Percentiles rank a stretch among this genome's conserved stretches.
Evolutionary conservation across 768 basidiomycete genomes (phyloP).

Genomic region (Phanerochaete sordida): DNA sequence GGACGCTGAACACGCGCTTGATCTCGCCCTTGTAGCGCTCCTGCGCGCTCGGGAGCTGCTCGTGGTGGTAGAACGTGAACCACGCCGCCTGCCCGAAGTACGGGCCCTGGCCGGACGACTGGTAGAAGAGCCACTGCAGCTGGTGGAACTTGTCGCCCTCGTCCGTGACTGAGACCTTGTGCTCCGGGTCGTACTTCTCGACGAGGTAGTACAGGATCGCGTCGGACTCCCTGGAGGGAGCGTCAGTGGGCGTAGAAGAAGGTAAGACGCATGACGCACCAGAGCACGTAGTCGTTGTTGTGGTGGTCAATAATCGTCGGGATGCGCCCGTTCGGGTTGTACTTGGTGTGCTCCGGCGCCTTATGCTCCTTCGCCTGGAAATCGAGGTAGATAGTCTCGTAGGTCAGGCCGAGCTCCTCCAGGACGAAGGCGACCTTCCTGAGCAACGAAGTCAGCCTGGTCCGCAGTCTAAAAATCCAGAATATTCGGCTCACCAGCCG

Average conservation of each 20-base stretch:
- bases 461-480: no score
- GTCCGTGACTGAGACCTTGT: constrained; percentile 23
- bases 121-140: constrained; percentile 45
- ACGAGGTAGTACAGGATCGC: constrained; percentile 41
- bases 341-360: constrained; percentile 19
- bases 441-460: not conserved
- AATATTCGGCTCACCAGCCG: constrained; percentile 16
- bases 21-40: constrained; percentile 28
- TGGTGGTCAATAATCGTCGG: constrained; percentile 33
- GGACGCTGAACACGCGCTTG: constrained; percentile 23
- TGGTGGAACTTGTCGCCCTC: constrained; percentile 14
- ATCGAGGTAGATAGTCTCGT: constrained; percentile 24
- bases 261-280: constrained; percentile 13
- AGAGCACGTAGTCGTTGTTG: constrained; percentile 29
- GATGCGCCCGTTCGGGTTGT: constrained; percentile 34
- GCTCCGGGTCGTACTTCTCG: constrained; percentile 39
- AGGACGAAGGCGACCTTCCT: constrained; percentile 25
- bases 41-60: constrained; percentile 25
- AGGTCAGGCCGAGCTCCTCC: constrained; percentile 25
- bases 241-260: not conserved
- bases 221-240: constrained; percentile 24
- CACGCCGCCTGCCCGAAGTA: constrained; percentile 25
- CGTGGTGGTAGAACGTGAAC: constrained; percentile 23
- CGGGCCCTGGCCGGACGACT: constrained; percentile 27
- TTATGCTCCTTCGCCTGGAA: constrained; percentile 25